Base-by-base conservation (phyloP, 148 eudicot genomes). In the Fallopia convolvulus region DNA sequence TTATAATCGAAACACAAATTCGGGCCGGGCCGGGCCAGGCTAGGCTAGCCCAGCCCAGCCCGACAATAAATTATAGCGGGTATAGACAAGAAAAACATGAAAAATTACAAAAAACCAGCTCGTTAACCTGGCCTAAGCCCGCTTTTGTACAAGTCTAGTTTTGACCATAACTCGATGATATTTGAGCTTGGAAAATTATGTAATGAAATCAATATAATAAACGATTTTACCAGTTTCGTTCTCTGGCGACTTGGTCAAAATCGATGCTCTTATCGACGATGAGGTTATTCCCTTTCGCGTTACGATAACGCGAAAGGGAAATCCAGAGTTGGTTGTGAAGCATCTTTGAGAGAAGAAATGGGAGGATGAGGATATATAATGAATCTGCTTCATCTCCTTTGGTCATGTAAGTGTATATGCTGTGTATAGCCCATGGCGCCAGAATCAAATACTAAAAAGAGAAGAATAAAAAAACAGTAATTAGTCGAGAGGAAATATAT, bases 301-400 rank as follows among this genome's bases (percentile, higher is more conserved):
- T 84, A 46, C 78, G 82, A 36, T 84, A 72, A 13, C 87, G 84
- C 15, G 84, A 79, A 21, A 81, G 40, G 20, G 85, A 75, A 40
- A 84, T 88, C 90, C 90, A 88, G 0, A 88, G 42, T 21, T 85
- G 90, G 66, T 86, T 83, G 53, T 88, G 90, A 48, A 88, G 63
- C 87, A 81, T 77, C 65, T 89, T 72, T 7, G 63, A 40, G 18
- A 85, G 40, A 11, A 88, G 32, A 15, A 84, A 77, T 0, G 87
- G 88, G 46, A 88, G 13, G 9, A 84, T 76, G 21, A 84, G 48
- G 0, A 88, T 17, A 47, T 81, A 47, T 39, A 65, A 32, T 12
- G 70, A 12, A 32, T 65, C 41, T 0, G 70, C 0, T 12, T 65
- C 8, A 32, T 18, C 50, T 65, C 70, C 70, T 13, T 32, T 65